Conservation (phyloP, 352 stramenopile genomes). For the Pythium phragmiticola region DNA sequence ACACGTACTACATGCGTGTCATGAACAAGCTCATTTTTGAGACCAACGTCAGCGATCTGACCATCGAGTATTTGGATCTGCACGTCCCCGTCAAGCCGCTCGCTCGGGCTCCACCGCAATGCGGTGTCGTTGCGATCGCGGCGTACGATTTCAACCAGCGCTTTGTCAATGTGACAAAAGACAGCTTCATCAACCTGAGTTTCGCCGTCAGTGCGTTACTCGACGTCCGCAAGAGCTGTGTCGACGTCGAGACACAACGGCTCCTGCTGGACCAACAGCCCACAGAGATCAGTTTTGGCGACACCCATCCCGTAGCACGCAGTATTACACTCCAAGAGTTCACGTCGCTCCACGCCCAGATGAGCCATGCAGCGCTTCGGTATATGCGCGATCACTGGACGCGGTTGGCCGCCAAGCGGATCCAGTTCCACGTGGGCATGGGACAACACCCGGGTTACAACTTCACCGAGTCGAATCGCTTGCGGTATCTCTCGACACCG, state of each 20-base stretch:
- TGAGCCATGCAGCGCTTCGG: constrained; percentile 65
- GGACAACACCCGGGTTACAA: constrained; percentile 63
- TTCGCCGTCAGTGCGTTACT: constrained; percentile 74
- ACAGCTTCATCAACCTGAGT: constrained; percentile 67
- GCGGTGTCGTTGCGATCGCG: constrained; percentile 49
- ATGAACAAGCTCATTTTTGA: constrained; percentile 94
- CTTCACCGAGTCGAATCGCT: constrained; percentile 57
- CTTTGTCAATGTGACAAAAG: constrained; percentile 53
- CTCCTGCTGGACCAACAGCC: constrained; percentile 72
- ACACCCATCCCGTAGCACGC: constrained; percentile 39
- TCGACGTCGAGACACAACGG: constrained; percentile 57
- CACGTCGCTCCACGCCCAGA: constrained; percentile 58
- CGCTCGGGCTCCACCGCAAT: constrained; percentile 34
- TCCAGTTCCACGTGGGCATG: constrained; percentile 61
- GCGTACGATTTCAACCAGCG: constrained; percentile 72
- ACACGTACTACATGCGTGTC: constrained; percentile 88
- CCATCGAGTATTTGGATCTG: constrained; percentile 55
- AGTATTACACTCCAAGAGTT: constrained; percentile 80
- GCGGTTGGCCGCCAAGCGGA: constrained; percentile 63
- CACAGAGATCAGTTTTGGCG: constrained; percentile 63
- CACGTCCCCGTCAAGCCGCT: constrained; percentile 33
- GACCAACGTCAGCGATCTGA: constrained; percentile 62
- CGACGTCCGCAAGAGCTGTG: constrained; percentile 67
- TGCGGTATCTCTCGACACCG: constrained; percentile 61
- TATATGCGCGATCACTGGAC: constrained; percentile 84